A percentile compares a stretch with the other conserved stretches of the same genome.
phyloP scores from a whole-genome alignment of 768 basidiomycete genomes.

The Russula lepida region DNA sequence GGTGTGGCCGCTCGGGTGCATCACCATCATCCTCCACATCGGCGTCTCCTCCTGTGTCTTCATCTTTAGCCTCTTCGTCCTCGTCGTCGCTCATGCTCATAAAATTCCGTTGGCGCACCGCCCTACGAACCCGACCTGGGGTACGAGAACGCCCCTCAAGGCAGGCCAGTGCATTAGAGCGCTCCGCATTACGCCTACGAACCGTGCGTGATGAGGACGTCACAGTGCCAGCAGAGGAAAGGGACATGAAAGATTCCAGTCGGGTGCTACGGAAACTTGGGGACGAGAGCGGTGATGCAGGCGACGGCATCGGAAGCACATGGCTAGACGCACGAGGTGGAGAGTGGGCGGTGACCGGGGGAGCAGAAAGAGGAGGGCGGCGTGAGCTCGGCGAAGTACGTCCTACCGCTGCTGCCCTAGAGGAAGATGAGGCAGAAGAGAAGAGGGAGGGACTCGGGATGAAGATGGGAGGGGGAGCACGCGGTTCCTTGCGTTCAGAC shows the following conservation, averaged over 20 bases:
- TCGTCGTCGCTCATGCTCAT: conserved; percentile 66
- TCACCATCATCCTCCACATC: conserved; percentile 28
- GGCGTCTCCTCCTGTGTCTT: conserved; percentile 14
- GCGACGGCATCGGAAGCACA: neutral
- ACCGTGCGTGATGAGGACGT: conserved; percentile 14
- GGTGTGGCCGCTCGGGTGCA: conserved; percentile 17
- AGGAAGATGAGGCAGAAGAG: neutral
- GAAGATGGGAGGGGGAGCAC: conserved; percentile 7
- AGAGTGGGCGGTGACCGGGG: neutral
- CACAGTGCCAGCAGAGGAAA: conserved; percentile 5
- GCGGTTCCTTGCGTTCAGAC: conserved; percentile 2
- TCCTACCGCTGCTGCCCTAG: neutral
- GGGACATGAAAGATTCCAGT: conserved; percentile 20
- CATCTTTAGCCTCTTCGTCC: conserved; percentile 31
- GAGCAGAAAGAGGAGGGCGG: conserved; percentile 5
- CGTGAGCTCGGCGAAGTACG: neutral
- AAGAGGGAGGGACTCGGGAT: conserved; percentile 10
- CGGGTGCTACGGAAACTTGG: conserved; percentile 24
- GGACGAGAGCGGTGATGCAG: conserved; percentile 11
- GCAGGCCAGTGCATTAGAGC: conserved; percentile 44
- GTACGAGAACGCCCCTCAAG: conserved; percentile 46
- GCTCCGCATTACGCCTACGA: conserved; percentile 12
- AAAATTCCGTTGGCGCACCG: conserved; percentile 39
- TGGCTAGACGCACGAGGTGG: neutral
- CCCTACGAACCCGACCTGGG: conserved; percentile 22